Base-by-base conservation (phyloP, 108 stramenopile species). In the Conticribra weissflogii region DNA sequence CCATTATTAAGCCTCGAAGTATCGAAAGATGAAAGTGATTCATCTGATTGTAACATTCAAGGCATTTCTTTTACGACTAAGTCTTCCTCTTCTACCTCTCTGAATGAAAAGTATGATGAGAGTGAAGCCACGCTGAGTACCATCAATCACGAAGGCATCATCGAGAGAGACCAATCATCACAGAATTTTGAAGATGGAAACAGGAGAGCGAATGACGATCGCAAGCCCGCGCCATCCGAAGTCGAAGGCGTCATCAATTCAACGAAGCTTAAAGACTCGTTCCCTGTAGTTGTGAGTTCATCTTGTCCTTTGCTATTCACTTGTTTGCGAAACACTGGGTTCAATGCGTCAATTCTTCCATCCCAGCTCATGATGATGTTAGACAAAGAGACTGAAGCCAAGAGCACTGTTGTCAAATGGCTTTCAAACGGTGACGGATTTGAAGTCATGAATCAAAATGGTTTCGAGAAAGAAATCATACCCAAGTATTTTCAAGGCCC, bases 361-460 rank as follows among this genome's bases (percentile, higher is more conserved):
- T 12, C 50, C 17, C 50, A 51, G 50, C 51, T 65, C 19, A 31
- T 44, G 16, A 33, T 24, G 0, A 65, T 65, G 63, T 21, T 65
- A 23, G 50, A 53, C 34, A 53, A 15, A 2, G 63, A 65, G 15
- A 34, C 63, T 33, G 19, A 7, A 16, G 25, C 48, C 8, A 48
- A 25, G 1, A 15, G 24, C 33, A 21, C 33, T 18, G 17, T 33
- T 1, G 34, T 65, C 33, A 65, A 52, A 34, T 65, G 63, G 63
- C 19, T 65, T 25, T 3, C 48, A 50, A 33, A 17, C 28, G 63
- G 63, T 17, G 33, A 53, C 4, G 51, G 63, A 18, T 65, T 65
- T 65, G 63, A 65, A 53, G 32, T 52, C 8, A 18, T 28, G 27
- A 49, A 65, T 46, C 63, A 65, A 24, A 65, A 65, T 34, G 51